Percentiles rank a stretch among this genome's conserved stretches.
These are phyloP conservation scores for Trametes pubescens DNA, from an alignment of 1,284 basidiomycete genomes.

Conservation along the genomic window DNA sequence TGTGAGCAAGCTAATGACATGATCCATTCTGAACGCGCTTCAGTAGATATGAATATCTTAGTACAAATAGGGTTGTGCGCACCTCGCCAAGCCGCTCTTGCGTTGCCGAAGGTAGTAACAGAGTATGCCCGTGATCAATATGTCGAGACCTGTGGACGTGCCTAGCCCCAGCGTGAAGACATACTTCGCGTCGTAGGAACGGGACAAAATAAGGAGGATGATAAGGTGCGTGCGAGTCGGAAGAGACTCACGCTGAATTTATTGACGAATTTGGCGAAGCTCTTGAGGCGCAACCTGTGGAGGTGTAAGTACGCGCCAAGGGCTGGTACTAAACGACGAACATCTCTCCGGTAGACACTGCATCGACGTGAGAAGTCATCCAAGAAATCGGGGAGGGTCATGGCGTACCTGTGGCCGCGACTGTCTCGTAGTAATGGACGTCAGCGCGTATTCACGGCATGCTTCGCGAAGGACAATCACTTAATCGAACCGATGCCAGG, in stretches of 20 bases:
- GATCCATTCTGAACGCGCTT: conserved; percentile 19
- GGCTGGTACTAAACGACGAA: conserved; percentile 28
- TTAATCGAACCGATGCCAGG: conserved; percentile 16
- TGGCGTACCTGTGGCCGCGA: not conserved
- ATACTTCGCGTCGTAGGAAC: conserved; percentile 2
- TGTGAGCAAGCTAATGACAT: conserved; percentile 18
- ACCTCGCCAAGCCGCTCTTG: conserved; percentile 23
- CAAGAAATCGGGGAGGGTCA: too few relatives aligned
- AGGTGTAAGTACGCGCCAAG: not conserved
- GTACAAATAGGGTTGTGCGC: not conserved
- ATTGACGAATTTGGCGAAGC: conserved; percentile 42
- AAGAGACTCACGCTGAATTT: conserved; percentile 24
- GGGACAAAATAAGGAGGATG: not conserved
- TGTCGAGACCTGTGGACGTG: conserved; percentile 17
- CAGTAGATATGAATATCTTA: not conserved
- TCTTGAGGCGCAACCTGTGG: conserved; percentile 32
- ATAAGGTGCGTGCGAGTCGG: not conserved
- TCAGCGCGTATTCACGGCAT: not conserved
- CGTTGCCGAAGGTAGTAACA: conserved; percentile 26
- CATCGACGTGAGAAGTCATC: too few relatives aligned
- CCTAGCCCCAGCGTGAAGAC: conserved; percentile 25
- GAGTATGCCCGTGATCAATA: conserved; percentile 23
- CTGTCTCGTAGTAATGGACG: not conserved
- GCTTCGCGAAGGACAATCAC: conserved; percentile 9
- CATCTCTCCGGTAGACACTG: conserved; percentile 46